Conservation (phyloP, 148 eudicot genomes). For the Cornus suecica region DNA sequence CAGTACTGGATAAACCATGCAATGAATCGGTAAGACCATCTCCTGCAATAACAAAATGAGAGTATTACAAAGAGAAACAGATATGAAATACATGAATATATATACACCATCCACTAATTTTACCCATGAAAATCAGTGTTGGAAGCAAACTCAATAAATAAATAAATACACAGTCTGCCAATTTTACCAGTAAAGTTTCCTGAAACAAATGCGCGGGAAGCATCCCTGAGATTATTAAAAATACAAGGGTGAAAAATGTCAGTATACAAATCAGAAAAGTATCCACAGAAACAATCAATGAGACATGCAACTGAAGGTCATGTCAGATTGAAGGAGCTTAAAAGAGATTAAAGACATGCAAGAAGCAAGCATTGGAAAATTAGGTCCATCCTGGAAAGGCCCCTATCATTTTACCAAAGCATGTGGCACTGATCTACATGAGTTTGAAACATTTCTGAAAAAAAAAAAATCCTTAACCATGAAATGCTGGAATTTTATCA, state of each 20-base stretch:
- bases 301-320: not conserved
- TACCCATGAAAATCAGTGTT: not conserved
- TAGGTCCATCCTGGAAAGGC: too few species aligned
- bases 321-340: not conserved
- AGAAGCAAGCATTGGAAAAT: too few species aligned
- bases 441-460: too few species aligned
- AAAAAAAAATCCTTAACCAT: too few species aligned
- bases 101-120: not conserved
- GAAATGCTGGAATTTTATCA: too few species aligned
- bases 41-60: conserved; percentile 43
- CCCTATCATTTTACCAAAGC: too few species aligned
- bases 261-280: not conserved
- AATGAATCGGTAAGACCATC: conserved; percentile 85
- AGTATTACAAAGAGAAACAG: not conserved
- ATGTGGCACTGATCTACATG: too few species aligned
- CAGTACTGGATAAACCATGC: conserved; percentile 68
- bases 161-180: too few species aligned
- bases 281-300: conserved; percentile 8
- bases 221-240: conserved; percentile 55
- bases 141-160: not conserved
- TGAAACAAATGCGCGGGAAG: conserved; percentile 90
- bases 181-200: conserved; percentile 86
- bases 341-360: too few species aligned
- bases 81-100: not conserved
- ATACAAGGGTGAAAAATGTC: not conserved